Percentiles rank a stretch among this genome's conserved stretches.
Conservation (phyloP, 768 basidiomycete genomes). For the Lactarius trivialis region DNA sequence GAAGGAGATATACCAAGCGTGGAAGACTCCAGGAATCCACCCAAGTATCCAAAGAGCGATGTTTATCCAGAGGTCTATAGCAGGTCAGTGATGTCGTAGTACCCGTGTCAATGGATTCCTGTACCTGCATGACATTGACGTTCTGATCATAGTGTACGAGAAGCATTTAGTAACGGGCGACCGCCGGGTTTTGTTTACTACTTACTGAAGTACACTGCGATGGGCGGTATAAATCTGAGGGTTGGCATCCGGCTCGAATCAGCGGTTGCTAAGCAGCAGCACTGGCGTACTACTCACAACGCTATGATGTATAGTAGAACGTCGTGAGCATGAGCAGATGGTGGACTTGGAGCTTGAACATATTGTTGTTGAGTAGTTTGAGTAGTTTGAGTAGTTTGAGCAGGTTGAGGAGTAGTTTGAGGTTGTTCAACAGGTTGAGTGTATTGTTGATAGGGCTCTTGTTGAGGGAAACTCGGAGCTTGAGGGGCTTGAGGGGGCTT, state of each 20-base stretch:
- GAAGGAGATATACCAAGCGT: constrained; percentile 33
- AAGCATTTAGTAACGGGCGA: neutral
- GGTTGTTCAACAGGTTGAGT: no score
- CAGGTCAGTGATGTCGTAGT: neutral
- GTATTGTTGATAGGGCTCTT: no score
- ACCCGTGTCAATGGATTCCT: neutral
- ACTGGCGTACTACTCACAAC: constrained; percentile 25
- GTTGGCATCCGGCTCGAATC: no score
- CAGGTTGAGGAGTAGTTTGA: no score
- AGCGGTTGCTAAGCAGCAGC: neutral
- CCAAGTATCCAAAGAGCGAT: constrained; percentile 38
- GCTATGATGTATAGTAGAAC: constrained; percentile 31
- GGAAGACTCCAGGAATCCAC: constrained; percentile 41
- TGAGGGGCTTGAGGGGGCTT: no score
- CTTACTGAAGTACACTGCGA: constrained; percentile 32
- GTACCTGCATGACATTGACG: constrained; percentile 26
- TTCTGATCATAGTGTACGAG: constrained; percentile 20
- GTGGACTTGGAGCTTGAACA: no score
- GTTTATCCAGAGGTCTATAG: constrained; percentile 35
- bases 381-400: no score
- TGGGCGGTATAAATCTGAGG: constrained; percentile 30
- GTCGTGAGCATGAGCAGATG: neutral
- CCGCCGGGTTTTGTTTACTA: neutral
- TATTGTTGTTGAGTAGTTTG: no score
- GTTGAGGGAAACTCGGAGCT: no score